Base-by-base conservation (phyloP, 1,139 yeast genomes). In the Petasospora fabianii region DNA sequence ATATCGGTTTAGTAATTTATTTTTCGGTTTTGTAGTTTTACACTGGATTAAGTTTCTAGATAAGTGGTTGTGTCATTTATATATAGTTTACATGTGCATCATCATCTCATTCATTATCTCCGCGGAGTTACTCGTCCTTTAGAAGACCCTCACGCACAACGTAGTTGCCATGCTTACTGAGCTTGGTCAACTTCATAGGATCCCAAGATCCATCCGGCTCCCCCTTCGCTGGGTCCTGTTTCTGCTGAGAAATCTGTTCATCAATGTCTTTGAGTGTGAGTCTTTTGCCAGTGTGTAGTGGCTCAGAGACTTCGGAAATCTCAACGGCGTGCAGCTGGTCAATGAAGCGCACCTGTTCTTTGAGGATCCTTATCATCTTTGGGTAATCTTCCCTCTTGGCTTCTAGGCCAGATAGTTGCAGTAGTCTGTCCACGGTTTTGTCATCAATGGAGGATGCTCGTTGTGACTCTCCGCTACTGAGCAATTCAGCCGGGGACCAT, bases 331-430 rank as follows among this genome's bases (percentile, higher is more conserved):
- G 72, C 38, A 77, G 57, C 28, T 67, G 66, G 39, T 66, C 59
- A 27, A 76, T 64, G 47, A 77, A 71, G 12, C 61, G 59, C 53
- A 76, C 64, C 48, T 77, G 83, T 14, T 63, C 56, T 35, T 61
- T 60, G 44, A 77, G 58, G 2, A 69, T 63, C 3, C 47, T 38
- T 14, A 60, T 56, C 12, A 71, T 53, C 27, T 49, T 51, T 17
- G 54, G 50, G 18, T 61, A 51, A 19, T 59, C 60, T 1, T 44
- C 39, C 5, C 53, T 34, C 12, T 55, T 36, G 19, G 60, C 51
- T 16, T 66, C 59, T 6, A 77, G 50, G 0, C 81, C 82, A 0
- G 80, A 73, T 19, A 74, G 47, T 40, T 60, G 59, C 29, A 74
- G 55, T 48, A 75, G 43, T 32, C 54, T 61, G 6, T 42, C 34